Percentiles rank a stretch among this genome's conserved stretches.
Evolutionary conservation across 352 stramenopile genomes (phyloP).

Genomic region (Phytophthora quininea): DNA sequence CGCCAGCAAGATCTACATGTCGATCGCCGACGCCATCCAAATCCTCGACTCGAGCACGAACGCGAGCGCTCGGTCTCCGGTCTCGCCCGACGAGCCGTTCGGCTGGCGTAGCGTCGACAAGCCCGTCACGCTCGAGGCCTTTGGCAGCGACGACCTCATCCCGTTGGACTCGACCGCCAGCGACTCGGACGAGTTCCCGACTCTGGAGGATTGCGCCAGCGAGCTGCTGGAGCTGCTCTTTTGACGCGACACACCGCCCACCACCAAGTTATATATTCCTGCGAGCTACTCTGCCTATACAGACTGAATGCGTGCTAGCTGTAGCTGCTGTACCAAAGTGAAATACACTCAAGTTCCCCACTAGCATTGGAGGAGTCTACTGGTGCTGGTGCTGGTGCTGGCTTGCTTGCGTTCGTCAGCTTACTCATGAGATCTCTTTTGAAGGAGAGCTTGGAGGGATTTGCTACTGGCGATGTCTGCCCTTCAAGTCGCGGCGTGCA

Average conservation of each 20-base stretch:
- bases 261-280: constrained; percentile 38
- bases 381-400: not conserved
- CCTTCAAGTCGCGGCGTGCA: not conserved
- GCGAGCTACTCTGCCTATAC: constrained; percentile 6
- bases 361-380: no score
- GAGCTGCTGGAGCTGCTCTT: constrained; percentile 76
- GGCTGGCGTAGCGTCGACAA: constrained; percentile 24
- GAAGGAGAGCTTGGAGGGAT: not conserved
- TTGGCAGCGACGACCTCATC: constrained; percentile 28
- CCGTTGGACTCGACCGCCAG: constrained; percentile 37
- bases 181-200: constrained; percentile 55
- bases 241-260: constrained; percentile 29
- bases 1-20: constrained; percentile 49
- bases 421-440: not conserved
- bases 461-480: not conserved
- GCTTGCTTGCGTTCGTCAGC: not conserved
- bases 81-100: constrained; percentile 32
- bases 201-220: constrained; percentile 67
- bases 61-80: constrained; percentile 20
- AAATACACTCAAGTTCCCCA: constrained; percentile 17
- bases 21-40: constrained; percentile 47
- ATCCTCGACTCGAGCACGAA: constrained; percentile 48
- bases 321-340: constrained; percentile 29
- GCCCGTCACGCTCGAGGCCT: constrained; percentile 24
- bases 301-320: constrained; percentile 28